A percentile compares a stretch with the other conserved stretches of the same genome.
Conservation (phyloP, 208 protist genomes). For the Acanthamoeba royreba region DNA sequence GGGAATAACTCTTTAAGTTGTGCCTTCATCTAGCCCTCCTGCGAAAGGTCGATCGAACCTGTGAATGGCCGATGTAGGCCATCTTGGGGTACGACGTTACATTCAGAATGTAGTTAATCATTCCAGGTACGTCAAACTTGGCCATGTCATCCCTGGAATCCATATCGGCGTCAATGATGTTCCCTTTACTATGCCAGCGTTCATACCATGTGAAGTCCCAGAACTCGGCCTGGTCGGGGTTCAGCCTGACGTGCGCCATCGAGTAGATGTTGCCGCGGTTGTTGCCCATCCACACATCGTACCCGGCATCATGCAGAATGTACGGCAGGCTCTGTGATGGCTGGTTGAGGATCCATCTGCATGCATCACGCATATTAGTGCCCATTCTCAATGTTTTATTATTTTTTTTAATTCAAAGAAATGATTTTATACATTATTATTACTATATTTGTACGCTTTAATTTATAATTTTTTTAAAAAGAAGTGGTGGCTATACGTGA, state of each 20-base stretch:
- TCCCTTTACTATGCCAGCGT: neutral
- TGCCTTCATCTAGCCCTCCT: too few species aligned
- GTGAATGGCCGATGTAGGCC: slow-evolving; percentile 63
- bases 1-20: too few species aligned
- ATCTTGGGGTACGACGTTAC: neutral
- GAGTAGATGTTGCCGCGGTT: slow-evolving; percentile 65
- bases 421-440: too few species aligned
- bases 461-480: too few species aligned
- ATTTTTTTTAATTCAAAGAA: too few species aligned
- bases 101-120: slow-evolving; percentile 34
- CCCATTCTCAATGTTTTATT: too few species aligned
- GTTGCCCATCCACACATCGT: slow-evolving; percentile 72
- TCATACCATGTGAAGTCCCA: slow-evolving; percentile 59
- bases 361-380: neutral
- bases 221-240: slow-evolving; percentile 2
- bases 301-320: slow-evolving; percentile 63
- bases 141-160: slow-evolving; percentile 63
- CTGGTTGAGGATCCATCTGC: slow-evolving; percentile 62
- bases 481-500: slow-evolving; percentile 46
- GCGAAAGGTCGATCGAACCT: too few species aligned
- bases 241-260: slow-evolving; percentile 48
- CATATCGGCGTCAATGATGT: too few species aligned
- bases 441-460: too few species aligned
- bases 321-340: slow-evolving; percentile 56
- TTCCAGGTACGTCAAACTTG: slow-evolving; percentile 47